Base-by-base conservation (phyloP, 306 rosid species). In the Vigna trinervia region DNA sequence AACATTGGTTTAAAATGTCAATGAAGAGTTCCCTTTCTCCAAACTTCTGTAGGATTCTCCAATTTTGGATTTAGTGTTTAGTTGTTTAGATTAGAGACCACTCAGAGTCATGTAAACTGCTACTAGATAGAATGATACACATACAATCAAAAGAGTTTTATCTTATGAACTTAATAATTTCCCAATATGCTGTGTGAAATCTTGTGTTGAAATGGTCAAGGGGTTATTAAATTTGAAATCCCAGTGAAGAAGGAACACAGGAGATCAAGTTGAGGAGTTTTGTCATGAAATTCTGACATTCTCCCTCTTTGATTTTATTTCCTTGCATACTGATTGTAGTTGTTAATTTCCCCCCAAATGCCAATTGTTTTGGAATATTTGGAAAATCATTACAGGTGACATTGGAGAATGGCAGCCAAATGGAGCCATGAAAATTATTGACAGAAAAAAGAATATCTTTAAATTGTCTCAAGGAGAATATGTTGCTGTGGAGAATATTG, bases 401-500 rank as follows among this genome's bases (percentile, higher is more conserved):
- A 90, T 95, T 78, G 98, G 98, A 80, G 98, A 95, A 83, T 90
- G 93, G 96, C 96, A 90, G 81, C 86, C 91, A 9, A 70, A 86
- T 81, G 98, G 98, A 83, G 81, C 96, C 60, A 88, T 95, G 98
- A 92, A 88, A 87, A 86, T 95, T 45, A 92, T 95, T 53, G 98
- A 95, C 77, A 83, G 98, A 68, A 95, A 90, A 72, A 95, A 92
- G 87, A 90, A 92, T 28, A 90, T 95, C 74, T 95, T 92, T 59
- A 95, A 95, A 89, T 86, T 95, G 78, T 92, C 97, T 50, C 98
- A 95, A 83, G 98, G 97, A 60, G 98, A 94, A 85, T 94, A 94
- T 67, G 87, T 94, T 47, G 93, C 97, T 8, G 96, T 94, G 47
- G 97, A 94, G 86, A 92, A 84, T 78, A 88, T 94, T 6, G 98